Conservation (phyloP, 164 flowering plant genomes). For the Houttuynia cordata region DNA sequence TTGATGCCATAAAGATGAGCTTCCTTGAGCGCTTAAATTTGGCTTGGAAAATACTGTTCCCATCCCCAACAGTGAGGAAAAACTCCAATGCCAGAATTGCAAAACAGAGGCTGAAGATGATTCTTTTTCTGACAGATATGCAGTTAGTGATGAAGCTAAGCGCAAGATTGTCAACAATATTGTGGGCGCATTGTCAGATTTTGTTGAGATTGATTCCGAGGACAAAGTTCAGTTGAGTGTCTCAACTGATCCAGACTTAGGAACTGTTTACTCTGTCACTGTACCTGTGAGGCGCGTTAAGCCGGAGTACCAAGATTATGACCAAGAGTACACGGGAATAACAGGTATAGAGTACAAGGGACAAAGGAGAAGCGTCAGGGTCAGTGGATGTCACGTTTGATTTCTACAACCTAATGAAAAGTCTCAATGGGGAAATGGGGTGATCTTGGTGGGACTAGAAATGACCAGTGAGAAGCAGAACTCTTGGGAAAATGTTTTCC, state of each 20-base stretch:
- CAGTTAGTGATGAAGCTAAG: constrained; percentile 92
- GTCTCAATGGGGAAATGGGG: background rate
- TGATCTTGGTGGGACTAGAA: background rate
- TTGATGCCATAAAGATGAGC: constrained; percentile 62
- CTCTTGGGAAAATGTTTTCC: no score
- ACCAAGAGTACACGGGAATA: constrained; percentile 47
- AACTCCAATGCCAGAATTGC: constrained; percentile 88
- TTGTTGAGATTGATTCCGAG: constrained; percentile 90
- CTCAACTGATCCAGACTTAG: constrained; percentile 72
- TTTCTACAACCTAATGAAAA: constrained; percentile 58
- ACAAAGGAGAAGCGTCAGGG: constrained; percentile 62
- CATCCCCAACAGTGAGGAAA: constrained; percentile 36
- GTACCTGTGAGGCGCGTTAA: constrained; percentile 90
- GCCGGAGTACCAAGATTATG: constrained; percentile 52
- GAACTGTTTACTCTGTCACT: constrained; percentile 87
- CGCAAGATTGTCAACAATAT: constrained; percentile 70
- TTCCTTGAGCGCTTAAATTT: constrained; percentile 76
- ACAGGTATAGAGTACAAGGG: constrained; percentile 69
- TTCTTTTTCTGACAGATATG: constrained; percentile 93
- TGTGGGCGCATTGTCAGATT: constrained; percentile 74
- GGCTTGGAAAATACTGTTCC: constrained; percentile 93
- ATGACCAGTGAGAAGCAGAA: no score
- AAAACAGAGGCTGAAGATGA: constrained; percentile 91
- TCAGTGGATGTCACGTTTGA: constrained; percentile 87
- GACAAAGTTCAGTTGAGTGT: constrained; percentile 90